Evolutionary conservation across 352 stramenopile genomes (phyloP).

Genomic region (Globisporangium heterothallicum): DNA sequence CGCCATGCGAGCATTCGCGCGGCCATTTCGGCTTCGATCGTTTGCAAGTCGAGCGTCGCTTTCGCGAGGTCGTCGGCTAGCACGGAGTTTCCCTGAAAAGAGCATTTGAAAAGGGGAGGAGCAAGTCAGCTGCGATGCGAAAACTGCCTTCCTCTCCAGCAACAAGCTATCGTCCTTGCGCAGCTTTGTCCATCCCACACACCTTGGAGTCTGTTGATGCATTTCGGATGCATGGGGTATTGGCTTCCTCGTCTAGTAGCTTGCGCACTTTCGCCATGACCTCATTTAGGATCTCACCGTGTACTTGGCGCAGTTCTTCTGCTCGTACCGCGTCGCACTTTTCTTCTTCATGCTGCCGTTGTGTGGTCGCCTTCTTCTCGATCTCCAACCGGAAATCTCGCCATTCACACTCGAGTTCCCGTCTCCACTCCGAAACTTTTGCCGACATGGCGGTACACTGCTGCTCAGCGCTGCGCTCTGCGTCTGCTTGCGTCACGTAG

Average conservation of each 20-base stretch:
- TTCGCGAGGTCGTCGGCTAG: not conserved
- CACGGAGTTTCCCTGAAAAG: not conserved
- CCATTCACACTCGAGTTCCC: not conserved
- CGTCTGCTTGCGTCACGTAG: not conserved
- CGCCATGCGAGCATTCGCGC: slow-evolving; percentile 13
- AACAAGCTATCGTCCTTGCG: too few species aligned
- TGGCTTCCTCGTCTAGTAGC: too few species aligned
- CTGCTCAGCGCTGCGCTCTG: not conserved
- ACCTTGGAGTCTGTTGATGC: not conserved
- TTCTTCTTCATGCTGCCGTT: not conserved
- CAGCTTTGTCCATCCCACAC: too few species aligned
- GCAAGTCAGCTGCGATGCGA: not conserved
- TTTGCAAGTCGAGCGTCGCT: not conserved
- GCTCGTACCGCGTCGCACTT: not conserved
- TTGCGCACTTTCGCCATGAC: not conserved
- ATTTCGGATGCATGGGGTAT: too few species aligned
- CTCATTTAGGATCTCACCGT: not conserved
- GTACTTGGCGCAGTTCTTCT: not conserved
- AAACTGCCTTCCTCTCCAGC: too few species aligned
- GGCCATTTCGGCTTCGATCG: not conserved
- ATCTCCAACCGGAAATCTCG: not conserved
- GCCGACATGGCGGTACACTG: too few species aligned
- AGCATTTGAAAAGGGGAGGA: not conserved
- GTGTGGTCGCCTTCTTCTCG: not conserved
- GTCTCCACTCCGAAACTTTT: not conserved